phyloP scores from a whole-genome alignment of 78 protist genomes.

The Cavenderia fasciculata region DNA sequence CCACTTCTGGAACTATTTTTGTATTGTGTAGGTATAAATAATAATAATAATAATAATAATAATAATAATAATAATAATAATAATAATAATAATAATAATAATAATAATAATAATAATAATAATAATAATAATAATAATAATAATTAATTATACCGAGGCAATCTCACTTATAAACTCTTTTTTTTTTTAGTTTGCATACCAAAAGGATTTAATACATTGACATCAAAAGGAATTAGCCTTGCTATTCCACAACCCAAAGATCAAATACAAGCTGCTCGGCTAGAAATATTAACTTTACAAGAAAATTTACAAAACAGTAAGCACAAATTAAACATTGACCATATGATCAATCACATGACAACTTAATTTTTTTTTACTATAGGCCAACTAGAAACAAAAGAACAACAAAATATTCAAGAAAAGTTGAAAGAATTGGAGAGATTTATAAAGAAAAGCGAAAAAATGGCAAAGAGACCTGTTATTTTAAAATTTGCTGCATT shows the following conservation, averaged over 20 bases:
- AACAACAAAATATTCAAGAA: not conserved
- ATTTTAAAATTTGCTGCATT: conserved; percentile 13
- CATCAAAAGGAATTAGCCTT: conserved; percentile 24
- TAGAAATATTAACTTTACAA: conserved; percentile 35
- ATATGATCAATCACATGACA: not conserved
- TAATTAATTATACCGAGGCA: not conserved
- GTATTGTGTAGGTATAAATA: conserved; percentile 35
- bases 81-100: no score
- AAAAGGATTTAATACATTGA: conserved; percentile 56
- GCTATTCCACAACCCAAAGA: conserved; percentile 19
- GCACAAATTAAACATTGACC: not conserved
- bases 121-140: not conserved
- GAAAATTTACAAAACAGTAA: conserved; percentile 18
- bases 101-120: no score
- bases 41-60: no score
- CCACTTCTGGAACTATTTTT: conserved; percentile 43
- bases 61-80: no score
- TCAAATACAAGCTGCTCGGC: conserved; percentile 42
- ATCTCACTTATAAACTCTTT: not conserved
- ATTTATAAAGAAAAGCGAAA: not conserved
- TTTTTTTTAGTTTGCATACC: conserved; percentile 44
- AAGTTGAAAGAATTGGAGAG: not conserved
- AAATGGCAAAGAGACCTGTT: not conserved
- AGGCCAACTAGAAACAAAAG: not conserved
- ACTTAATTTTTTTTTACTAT: not conserved